Evolutionary conservation across 768 basidiomycete genomes (phyloP).

Genomic region (Naematelia aurantialba): DNA sequence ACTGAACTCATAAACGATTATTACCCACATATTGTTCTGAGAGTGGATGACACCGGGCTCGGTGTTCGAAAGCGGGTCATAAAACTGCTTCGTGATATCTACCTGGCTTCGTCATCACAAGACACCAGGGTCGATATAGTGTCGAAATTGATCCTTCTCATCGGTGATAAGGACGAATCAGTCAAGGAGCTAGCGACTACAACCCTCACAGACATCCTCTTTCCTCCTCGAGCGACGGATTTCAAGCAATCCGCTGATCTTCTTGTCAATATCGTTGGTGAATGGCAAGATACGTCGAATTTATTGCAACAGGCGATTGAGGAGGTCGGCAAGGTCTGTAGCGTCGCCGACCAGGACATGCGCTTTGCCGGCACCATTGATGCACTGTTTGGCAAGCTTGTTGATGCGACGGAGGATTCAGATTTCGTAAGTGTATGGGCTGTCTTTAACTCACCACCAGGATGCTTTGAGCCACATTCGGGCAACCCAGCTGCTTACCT

Average conservation of each 20-base stretch:
- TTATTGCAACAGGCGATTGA: conserved; percentile 80
- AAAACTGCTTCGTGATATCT: conserved; percentile 83
- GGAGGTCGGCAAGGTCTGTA: conserved; percentile 10
- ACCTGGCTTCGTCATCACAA: conserved; percentile 61
- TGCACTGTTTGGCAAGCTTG: conserved; percentile 76
- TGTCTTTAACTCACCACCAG: conserved; percentile 9
- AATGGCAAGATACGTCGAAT: conserved; percentile 77
- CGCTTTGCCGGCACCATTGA: conserved; percentile 67
- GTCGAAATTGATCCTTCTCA: conserved; percentile 72
- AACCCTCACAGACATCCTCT: conserved; percentile 88
- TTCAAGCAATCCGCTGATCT: conserved; percentile 61
- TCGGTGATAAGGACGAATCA: conserved; percentile 88
- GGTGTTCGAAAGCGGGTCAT: conserved; percentile 93
- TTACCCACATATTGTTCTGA: conserved; percentile 78
- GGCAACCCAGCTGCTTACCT: conserved; percentile 32
- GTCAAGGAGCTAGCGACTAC: conserved; percentile 84
- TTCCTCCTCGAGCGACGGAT: conserved; percentile 45
- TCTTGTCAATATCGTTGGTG: conserved; percentile 78
- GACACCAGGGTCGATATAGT: conserved; percentile 72
- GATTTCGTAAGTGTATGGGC: conserved; percentile 57
- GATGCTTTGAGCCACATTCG: conserved; percentile 35
- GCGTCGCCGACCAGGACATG: conserved; percentile 4
- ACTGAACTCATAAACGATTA: conserved; percentile 86
- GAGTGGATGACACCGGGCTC: conserved; percentile 89
- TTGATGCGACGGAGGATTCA: conserved; percentile 70